phyloP scores from a whole-genome alignment of 257 asterid genomes.

The Thymus mandschuricus region DNA sequence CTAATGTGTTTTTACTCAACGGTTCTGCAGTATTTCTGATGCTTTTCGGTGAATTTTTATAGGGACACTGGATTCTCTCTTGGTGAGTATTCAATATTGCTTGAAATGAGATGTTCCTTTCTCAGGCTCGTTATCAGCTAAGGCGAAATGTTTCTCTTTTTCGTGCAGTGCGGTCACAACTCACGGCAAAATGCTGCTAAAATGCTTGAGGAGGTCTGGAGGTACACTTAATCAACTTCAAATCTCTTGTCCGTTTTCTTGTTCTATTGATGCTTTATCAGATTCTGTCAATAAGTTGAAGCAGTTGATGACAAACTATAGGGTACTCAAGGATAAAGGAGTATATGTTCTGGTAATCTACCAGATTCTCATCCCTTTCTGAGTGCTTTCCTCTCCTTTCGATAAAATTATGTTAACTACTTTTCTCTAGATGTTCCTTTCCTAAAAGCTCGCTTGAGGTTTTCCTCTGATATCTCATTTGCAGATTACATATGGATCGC shows the following conservation, averaged over 20 bases:
- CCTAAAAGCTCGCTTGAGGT: conserved; percentile 25
- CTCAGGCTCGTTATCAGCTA: conserved; percentile 22
- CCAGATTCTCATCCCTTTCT: conserved; percentile 22
- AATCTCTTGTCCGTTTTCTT: conserved; percentile 19
- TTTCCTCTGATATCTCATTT: conserved; percentile 27
- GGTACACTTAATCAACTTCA: conserved; percentile 50
- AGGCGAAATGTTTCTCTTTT: conserved; percentile 21
- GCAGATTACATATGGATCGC: conserved; percentile 84
- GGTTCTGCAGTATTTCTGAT: conserved; percentile 40
- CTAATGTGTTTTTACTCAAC: conserved; percentile 16
- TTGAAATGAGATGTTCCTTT: conserved; percentile 12
- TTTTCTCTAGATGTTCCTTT: conserved; percentile 5
- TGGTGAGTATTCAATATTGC: conserved; percentile 51
- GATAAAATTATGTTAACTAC: neutral
- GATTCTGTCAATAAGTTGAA: conserved; percentile 55
- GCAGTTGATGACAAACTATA: conserved; percentile 71
- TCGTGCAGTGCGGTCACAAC: conserved; percentile 63
- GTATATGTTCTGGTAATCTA: conserved; percentile 65
- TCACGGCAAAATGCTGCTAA: conserved; percentile 64
- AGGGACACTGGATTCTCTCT: conserved; percentile 82
- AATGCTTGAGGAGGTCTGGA: conserved; percentile 74
- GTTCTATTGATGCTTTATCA: conserved; percentile 37
- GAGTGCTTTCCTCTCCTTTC: conserved; percentile 22
- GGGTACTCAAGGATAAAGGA: conserved; percentile 88
- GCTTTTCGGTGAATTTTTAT: conserved; percentile 38